These are phyloP conservation scores for Viola odorata DNA, from an alignment of 345 rosid genomes.

Conservation along the genomic window DNA sequence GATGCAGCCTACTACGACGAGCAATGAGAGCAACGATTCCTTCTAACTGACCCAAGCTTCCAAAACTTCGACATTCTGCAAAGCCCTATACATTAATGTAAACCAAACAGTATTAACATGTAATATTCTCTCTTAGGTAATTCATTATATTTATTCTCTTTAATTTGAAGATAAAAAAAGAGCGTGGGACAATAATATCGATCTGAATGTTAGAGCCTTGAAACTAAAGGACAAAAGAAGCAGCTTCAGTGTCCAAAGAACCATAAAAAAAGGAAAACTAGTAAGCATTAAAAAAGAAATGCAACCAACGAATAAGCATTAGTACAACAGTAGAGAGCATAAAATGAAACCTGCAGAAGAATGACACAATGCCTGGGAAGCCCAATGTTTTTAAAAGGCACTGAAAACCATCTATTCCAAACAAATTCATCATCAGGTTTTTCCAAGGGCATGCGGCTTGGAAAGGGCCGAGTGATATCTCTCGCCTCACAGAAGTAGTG, in stretches of 20 bases:
- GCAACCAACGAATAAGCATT: constrained; percentile 13
- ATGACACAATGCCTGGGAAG: constrained; percentile 61
- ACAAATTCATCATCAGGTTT: constrained; percentile 89
- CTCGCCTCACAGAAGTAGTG: constrained; percentile 89
- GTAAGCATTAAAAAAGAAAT: constrained; percentile 1
- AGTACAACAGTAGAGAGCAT: constrained; percentile 22
- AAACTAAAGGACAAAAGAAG: too few species aligned
- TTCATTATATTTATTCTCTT: constrained; percentile 1
- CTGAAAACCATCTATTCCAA: constrained; percentile 86
- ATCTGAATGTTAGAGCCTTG: too few species aligned
- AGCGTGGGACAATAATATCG: neutral
- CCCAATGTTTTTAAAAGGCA: constrained; percentile 65
- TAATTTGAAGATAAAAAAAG: neutral
- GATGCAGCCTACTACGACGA: constrained; percentile 96
- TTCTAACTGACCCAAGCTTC: constrained; percentile 86
- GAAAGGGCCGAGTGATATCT: constrained; percentile 86
- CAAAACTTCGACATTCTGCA: constrained; percentile 90
- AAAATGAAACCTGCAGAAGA: constrained; percentile 85
- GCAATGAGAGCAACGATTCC: constrained; percentile 89
- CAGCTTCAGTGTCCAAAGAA: too few species aligned
- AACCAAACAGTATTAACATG: constrained; percentile 42
- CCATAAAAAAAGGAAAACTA: too few species aligned
- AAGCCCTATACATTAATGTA: constrained; percentile 84
- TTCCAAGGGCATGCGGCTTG: constrained; percentile 65
- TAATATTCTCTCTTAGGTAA: constrained; percentile 1